These are phyloP conservation scores for Pseudodiploospora longispora DNA, from an alignment of 2,329 filamentous ascomycete genomes.

Conservation along the genomic window DNA sequence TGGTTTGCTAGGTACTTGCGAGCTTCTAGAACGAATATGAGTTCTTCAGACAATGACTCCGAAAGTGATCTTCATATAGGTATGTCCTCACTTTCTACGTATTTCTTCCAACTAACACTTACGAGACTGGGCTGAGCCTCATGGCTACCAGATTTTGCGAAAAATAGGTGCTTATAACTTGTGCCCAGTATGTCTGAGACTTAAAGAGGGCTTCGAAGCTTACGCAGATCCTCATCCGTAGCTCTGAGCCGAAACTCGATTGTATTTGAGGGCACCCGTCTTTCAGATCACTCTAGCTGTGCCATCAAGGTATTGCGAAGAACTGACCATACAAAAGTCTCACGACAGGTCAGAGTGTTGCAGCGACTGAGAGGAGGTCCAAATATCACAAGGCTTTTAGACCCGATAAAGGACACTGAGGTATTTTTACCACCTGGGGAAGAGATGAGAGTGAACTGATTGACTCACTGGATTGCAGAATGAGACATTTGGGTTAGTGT, in stretches of 20 bases:
- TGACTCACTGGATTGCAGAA: neutral
- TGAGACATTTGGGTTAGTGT: neutral
- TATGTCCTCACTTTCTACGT: too few relatives aligned
- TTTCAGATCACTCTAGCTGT: neutral
- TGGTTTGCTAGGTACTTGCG: too few relatives aligned
- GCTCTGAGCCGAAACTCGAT: neutral
- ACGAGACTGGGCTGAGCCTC: too few relatives aligned
- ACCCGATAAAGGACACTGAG: neutral
- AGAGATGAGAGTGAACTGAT: neutral
- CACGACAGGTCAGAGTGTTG: slow-evolving; percentile 4
- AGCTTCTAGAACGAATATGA: too few relatives aligned
- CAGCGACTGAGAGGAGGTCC: neutral
- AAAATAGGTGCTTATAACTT: too few relatives aligned
- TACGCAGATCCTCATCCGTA: too few relatives aligned
- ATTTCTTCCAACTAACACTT: too few relatives aligned
- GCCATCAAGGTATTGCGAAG: slow-evolving; percentile 5
- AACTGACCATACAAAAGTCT: neutral
- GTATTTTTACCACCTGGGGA: neutral
- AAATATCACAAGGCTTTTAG: slow-evolving; percentile 2
- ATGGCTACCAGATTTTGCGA: too few relatives aligned
- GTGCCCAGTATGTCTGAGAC: too few relatives aligned
- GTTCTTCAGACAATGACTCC: too few relatives aligned
- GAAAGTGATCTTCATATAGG: too few relatives aligned
- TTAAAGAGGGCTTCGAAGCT: too few relatives aligned
- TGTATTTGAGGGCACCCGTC: neutral